Evolutionary conservation across 2,329 filamentous ascomycete genomes (phyloP), one percentile per base, ranked within the genome.

Genomic region (Davidsoniella neocaledoniae): DNA sequence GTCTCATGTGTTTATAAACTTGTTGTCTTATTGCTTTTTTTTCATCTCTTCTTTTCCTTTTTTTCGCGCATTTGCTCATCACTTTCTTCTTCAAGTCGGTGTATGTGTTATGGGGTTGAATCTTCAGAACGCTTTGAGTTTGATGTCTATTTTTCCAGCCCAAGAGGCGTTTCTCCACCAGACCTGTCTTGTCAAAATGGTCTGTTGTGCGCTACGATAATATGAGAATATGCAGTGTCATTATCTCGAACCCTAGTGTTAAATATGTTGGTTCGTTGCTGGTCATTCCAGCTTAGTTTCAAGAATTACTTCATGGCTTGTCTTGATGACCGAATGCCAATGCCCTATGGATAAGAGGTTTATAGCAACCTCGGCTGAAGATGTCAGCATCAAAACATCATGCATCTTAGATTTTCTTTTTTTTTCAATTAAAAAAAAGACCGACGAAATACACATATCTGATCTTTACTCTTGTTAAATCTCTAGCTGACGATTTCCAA

Each of bases 91-190:
- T 26, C 26, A 40, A 39, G 45, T 47, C 37, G 26, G 45, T 49
- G 46, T 43, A 43, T 37, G 45, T 51, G 40, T 51, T 43, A 39
- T 25, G 44, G 37, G 43, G 37, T 23, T 25, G 23, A 38, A 26
- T 51, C 44, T 51, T 48, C 12, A 39, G 49, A 51, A 19, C 29
- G 19, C 17, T 36, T 43, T 29, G 46, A 49, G 49, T 43, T 33
- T 33, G 16, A 42, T 25, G 12, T 48, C 17, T 42, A 38, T 43
- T 51, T 33, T 43, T 25, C 36, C 46, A 41, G 43, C 38, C 43
- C 43, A 25, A 36, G 43, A 40, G 25, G 37, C 37, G 33, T 51
- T 41, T 26, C 41, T 42, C 17, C 25, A 16, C 19, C 23, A 33
- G n/a, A 17, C 14, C 21, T 14, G 21, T 16, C 43, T 44, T 26